These are phyloP conservation scores for Coemansia sp. DNA, from an alignment of 192 early-diverging fungal genomes.

Conservation along the genomic window DNA sequence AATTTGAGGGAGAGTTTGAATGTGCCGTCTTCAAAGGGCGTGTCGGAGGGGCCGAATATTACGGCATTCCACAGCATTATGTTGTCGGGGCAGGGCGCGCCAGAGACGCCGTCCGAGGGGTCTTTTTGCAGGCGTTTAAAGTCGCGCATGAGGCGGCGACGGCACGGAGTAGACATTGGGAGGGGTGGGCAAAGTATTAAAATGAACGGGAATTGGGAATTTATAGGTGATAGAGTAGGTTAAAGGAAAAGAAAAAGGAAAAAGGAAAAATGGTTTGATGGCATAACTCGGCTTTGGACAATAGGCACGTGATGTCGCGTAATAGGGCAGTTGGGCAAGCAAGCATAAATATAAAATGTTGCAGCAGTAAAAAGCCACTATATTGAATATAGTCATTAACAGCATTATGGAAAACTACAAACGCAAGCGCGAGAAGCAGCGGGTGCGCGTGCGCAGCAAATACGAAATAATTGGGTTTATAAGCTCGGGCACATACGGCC, in stretches of 20 bases:
- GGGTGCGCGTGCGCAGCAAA: conserved; percentile 59
- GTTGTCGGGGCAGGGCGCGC: conserved; percentile 93
- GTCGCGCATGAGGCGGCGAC: conserved; percentile 95
- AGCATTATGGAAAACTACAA: conserved; percentile 51
- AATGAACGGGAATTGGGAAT: neutral
- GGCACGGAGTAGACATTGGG: conserved; percentile 87
- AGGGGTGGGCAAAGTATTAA: neutral
- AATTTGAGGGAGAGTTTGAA: conserved; percentile 93
- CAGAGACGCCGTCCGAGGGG: conserved; percentile 83
- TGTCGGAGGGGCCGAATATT: conserved; percentile 96
- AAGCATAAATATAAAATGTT: neutral
- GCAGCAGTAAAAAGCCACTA: too few relatives aligned
- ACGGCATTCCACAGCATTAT: conserved; percentile 99
- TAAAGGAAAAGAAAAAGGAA: neutral
- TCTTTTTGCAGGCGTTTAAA: conserved; percentile 95
- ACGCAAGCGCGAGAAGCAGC: conserved; percentile 54
- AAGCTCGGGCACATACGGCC: conserved; percentile 93
- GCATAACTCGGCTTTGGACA: neutral
- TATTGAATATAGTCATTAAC: too few relatives aligned
- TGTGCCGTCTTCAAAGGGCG: conserved; percentile 96
- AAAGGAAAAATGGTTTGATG: too few relatives aligned
- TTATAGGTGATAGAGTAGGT: neutral
- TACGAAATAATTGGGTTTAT: conserved; percentile 90
- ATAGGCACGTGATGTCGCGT: neutral
- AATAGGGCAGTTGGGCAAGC: neutral